These are phyloP conservation scores for Cinchona pubescens DNA, from an alignment of 257 asterid species.

Conservation along the genomic window DNA sequence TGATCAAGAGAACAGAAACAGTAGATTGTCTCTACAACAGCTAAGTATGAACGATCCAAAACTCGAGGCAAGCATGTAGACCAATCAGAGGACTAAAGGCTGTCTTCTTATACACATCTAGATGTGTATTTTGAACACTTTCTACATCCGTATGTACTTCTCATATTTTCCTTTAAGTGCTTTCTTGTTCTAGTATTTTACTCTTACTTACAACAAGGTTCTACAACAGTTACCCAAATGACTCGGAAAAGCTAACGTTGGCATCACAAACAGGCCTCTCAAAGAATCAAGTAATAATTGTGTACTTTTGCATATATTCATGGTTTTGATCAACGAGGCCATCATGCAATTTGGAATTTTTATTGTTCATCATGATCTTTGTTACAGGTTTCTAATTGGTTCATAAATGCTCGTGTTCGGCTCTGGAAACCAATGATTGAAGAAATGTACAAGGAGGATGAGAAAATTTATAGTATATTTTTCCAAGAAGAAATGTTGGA, in stretches of 20 bases:
- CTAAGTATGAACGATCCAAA: conserved; percentile 54
- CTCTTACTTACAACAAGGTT: not conserved
- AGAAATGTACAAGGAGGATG: conserved; percentile 88
- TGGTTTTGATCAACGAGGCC: not conserved
- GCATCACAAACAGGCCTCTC: conserved; percentile 90
- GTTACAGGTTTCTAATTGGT: conserved; percentile 79
- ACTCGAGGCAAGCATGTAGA: conserved; percentile 61
- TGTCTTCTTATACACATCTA: too few species aligned
- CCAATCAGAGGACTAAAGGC: conserved; percentile 86
- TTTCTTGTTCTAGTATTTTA: too few species aligned
- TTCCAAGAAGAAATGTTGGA: too few species aligned
- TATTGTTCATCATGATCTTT: not conserved
- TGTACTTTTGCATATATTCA: not conserved
- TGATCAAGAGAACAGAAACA: conserved; percentile 48
- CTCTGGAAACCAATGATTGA: conserved; percentile 98
- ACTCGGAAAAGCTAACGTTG: conserved; percentile 80
- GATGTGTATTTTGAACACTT: conserved; percentile 96
- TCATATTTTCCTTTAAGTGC: too few species aligned
- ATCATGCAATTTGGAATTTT: not conserved
- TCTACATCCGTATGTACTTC: conserved; percentile 79
- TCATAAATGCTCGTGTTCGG: conserved; percentile 85
- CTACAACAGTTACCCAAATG: conserved; percentile 72
- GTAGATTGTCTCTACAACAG: conserved; percentile 48
- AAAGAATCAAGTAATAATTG: conserved; percentile 65
- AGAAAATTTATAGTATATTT: too few species aligned